These are phyloP conservation scores for Colletotrichum higginsianum DNA, from an alignment of 2,329 filamentous ascomycete species.

Conservation along the genomic window DNA sequence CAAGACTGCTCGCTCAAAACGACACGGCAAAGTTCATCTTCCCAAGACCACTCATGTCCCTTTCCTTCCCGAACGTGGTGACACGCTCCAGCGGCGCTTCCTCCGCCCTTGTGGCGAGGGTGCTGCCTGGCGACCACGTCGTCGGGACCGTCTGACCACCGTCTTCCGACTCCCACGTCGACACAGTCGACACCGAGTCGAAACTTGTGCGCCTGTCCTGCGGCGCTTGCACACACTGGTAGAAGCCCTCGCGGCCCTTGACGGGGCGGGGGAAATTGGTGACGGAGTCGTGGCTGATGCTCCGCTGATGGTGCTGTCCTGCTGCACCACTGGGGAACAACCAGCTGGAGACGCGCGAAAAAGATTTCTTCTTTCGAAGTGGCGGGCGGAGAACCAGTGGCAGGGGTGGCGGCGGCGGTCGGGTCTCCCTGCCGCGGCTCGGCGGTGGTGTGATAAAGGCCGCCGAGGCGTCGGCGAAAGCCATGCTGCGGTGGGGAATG, in stretches of 20 bases:
- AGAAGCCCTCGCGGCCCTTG: constrained; percentile 69
- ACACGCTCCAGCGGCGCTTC: constrained; percentile 50
- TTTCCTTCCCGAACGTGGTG: constrained; percentile 41
- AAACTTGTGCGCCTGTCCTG: constrained; percentile 56
- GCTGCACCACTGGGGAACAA: constrained; percentile 60
- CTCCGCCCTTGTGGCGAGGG: constrained; percentile 56
- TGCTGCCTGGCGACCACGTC: constrained; percentile 65
- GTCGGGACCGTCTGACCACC: constrained; percentile 63
- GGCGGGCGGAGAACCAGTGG: constrained; percentile 73
- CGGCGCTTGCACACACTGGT: constrained; percentile 66
- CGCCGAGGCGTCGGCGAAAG: constrained; percentile 51
- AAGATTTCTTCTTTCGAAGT: constrained; percentile 77
- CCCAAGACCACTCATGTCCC: constrained; percentile 13
- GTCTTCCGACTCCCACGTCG: constrained; percentile 65
- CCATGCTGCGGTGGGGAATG: constrained; percentile 50
- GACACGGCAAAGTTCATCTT: constrained; percentile 38
- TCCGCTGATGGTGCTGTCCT: constrained; percentile 54
- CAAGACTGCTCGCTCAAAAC: constrained; percentile 26
- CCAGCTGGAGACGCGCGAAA: constrained; percentile 74
- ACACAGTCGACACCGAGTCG: constrained; percentile 63
- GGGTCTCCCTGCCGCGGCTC: constrained; percentile 50
- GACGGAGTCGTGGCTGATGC: constrained; percentile 63
- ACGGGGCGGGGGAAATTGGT: constrained; percentile 70
- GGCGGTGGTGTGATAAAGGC: constrained; percentile 50
- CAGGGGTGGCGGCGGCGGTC: constrained; percentile 67